Conservation (phyloP, 1,139 yeast genomes). For the Nakaseomyces glabratus region DNA sequence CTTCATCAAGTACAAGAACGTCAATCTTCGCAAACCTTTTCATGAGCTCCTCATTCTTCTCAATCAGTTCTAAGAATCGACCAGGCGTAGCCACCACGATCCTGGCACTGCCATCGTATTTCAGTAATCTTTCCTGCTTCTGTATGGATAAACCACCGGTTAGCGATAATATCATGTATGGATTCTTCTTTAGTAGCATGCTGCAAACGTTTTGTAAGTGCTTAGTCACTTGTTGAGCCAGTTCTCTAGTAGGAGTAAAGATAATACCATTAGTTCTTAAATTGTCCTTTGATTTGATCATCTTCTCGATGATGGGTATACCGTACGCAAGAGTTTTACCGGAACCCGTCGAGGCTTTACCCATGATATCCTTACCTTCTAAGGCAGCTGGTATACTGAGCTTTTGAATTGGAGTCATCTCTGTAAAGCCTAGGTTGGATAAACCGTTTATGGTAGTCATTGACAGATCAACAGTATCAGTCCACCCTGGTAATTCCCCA, state of each 20-base stretch:
- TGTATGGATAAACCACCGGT: conserved; percentile 95
- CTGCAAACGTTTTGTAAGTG: conserved; percentile 47
- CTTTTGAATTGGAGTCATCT: conserved; percentile 80
- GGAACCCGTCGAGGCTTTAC: conserved; percentile 96
- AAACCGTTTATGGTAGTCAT: conserved; percentile 53
- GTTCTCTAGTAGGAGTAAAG: conserved; percentile 92
- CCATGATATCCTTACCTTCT: conserved; percentile 72
- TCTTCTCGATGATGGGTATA: conserved; percentile 76
- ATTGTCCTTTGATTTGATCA: conserved; percentile 29
- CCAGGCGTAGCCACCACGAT: conserved; percentile 96
- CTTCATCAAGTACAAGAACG: conserved; percentile 82
- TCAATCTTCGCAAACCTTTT: conserved; percentile 55
- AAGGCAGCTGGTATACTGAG: conserved; percentile 68
- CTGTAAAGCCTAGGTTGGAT: conserved; percentile 44
- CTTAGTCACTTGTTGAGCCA: conserved; percentile 86
- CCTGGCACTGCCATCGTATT: conserved; percentile 55
- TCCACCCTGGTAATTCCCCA: conserved; percentile 54
- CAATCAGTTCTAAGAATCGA: conserved; percentile 72
- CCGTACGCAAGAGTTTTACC: conserved; percentile 97
- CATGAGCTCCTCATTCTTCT: conserved; percentile 48
- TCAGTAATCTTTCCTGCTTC: conserved; percentile 75
- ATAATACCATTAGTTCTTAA: conserved; percentile 62
- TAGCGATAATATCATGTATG: conserved; percentile 59
- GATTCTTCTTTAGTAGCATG: conserved; percentile 47
- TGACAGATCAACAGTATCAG: conserved; percentile 36